Percentiles rank a stretch among this genome's conserved stretches.
Conservation (phyloP, 371 early-diverging fungal species). For the Coemansia sp. region DNA sequence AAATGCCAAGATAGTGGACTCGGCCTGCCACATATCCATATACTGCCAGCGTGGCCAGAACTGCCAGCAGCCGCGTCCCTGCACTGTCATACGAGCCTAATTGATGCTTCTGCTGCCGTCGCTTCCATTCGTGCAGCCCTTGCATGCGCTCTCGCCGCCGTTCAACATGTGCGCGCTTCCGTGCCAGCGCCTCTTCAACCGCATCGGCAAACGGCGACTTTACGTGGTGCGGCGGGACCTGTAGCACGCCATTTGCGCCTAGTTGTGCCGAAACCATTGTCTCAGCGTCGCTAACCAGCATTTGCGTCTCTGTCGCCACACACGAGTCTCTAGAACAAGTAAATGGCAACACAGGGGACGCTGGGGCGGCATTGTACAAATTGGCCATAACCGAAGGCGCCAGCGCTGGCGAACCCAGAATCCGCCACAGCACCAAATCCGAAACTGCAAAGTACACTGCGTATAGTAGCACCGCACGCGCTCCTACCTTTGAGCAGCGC, state of each 20-base stretch:
- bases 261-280: not conserved
- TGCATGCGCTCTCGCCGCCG: conserved; percentile 22
- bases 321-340: not conserved
- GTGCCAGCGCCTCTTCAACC: conserved; percentile 27
- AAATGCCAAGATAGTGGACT: not conserved
- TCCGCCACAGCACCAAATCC: conserved; percentile 25
- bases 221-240: conserved; percentile 14
- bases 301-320: not conserved
- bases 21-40: not conserved
- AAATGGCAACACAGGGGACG: not conserved
- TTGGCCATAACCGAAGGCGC: not conserved
- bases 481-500: conserved; percentile 12
- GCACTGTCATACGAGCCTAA: not conserved
- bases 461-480: conserved; percentile 9
- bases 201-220: conserved; percentile 41
- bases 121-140: conserved; percentile 24
- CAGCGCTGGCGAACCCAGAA: conserved; percentile 10
- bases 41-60: conserved; percentile 17
- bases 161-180: conserved; percentile 11
- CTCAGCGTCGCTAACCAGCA: not conserved
- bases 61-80: conserved; percentile 4
- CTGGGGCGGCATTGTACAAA: not conserved
- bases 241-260: not conserved
- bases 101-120: not conserved
- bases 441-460: conserved; percentile 21